These are phyloP conservation scores for Sclerotinia minor DNA, from an alignment of 2,329 filamentous ascomycete genomes.

Conservation along the genomic window DNA sequence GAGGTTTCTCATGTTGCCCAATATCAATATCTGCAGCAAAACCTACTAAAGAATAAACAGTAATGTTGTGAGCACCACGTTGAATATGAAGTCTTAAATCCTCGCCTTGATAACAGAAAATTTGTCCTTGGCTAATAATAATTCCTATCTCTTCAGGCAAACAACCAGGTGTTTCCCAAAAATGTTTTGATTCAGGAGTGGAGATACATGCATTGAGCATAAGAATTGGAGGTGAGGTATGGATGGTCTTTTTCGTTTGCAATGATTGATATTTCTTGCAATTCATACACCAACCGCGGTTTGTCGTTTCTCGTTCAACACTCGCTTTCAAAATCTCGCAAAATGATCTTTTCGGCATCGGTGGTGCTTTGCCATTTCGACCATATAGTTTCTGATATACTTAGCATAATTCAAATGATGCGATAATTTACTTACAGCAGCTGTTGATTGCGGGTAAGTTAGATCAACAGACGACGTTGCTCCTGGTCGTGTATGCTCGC, in stretches of 20 bases:
- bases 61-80: conserved; percentile 75
- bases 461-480: conserved; percentile 83
- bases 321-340: conserved; percentile 91
- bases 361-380: conserved; percentile 54
- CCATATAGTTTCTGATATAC: conserved; percentile 48
- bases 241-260: conserved; percentile 79
- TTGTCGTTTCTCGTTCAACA: conserved; percentile 84
- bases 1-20: conserved; percentile 80
- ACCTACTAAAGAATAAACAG: conserved; percentile 88
- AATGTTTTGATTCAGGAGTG: conserved; percentile 68
- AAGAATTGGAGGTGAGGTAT: conserved; percentile 78
- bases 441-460: conserved; percentile 63
- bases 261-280: conserved; percentile 91
- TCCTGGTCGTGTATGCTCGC: conserved; percentile 78
- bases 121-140: conserved; percentile 85
- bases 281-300: conserved; percentile 87
- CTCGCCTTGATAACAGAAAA: conserved; percentile 92
- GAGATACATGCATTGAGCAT: conserved; percentile 82
- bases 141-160: conserved; percentile 92
- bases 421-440: conserved; percentile 32
- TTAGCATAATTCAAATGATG: conserved; percentile 27
- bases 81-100: conserved; percentile 80
- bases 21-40: conserved; percentile 88
- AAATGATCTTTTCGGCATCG: conserved; percentile 65
- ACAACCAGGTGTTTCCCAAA: conserved; percentile 91